Evolutionary conservation across 1,284 basidiomycete species (phyloP).

Genomic region (Caloboletus firmus): DNA sequence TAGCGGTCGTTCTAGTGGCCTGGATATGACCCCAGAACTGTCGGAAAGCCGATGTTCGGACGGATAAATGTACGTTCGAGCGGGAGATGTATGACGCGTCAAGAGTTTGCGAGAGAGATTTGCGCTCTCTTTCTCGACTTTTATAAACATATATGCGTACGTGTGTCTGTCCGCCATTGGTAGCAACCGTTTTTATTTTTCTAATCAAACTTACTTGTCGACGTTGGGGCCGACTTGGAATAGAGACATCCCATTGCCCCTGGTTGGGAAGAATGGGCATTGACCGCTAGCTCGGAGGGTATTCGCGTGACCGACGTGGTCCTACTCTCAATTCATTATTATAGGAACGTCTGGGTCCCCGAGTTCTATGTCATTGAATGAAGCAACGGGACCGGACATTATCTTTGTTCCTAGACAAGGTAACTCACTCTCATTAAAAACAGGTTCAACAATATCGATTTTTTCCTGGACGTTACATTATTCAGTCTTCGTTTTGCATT

Average conservation of each 20-base stretch:
- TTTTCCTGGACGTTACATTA: not conserved
- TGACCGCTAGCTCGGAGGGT: conserved; percentile 4
- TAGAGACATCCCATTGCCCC: conserved; percentile 2
- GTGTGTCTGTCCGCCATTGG: not conserved
- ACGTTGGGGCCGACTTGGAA: not conserved
- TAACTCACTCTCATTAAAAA: not conserved
- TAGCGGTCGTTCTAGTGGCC: conserved; percentile 14
- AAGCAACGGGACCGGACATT: not conserved
- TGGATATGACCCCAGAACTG: conserved; percentile 6
- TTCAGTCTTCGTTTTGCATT: not conserved
- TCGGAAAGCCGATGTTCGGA: conserved; percentile 2
- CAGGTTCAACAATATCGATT: not conserved
- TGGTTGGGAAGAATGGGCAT: conserved; percentile 16
- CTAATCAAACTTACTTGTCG: not conserved
- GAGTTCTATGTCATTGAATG: conserved; percentile 20
- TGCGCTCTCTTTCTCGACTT: conserved; percentile 7
- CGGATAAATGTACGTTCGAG: conserved; percentile 1
- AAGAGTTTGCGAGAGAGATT: conserved; percentile 10
- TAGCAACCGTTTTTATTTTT: not conserved
- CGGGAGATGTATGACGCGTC: conserved; percentile 11
- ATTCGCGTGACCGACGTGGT: conserved; percentile 10
- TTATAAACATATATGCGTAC: conserved; percentile 1
- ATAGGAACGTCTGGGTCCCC: conserved; percentile 18
- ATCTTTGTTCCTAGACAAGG: not conserved
- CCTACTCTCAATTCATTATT: conserved; percentile 23